Base-by-base conservation (phyloP, 1,139 yeast genomes). In the Meyerozyma elateridarum region DNA sequence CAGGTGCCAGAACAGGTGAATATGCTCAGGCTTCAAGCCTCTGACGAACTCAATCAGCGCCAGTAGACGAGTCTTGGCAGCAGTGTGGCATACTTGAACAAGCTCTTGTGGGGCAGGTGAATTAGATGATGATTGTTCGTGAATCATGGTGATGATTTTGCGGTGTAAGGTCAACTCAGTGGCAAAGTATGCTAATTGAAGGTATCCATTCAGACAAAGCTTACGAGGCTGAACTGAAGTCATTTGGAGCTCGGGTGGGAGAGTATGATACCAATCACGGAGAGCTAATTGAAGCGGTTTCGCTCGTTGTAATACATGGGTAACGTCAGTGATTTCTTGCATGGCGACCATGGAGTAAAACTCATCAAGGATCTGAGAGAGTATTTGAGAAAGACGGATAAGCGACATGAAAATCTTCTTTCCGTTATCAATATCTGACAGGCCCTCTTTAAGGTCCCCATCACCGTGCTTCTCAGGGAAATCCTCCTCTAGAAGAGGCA, bases 1-100 rank as follows among this genome's bases (percentile, higher is more conserved):
- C 2, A 88, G 75, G 54, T 84, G 91, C 96, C 96, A 88, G 55
- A 85, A 87, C 7, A 93, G 76, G 49, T 79, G 88, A 32, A 84
- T 73, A 49, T 87, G 95, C 43, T 85, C 95, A 3, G 83, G 82
- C 44, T 79, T 79, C 48, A 88, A 67, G 37, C 76, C 81, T 36
- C 81, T 61, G 8, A 85, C 81, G 57, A 87, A 85, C 34, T 85
- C 93, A 39, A 85, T 74, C 1, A 95, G 83, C 0, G 95, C 95
- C 12, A 76, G 57, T 11, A 88, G 61, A 44, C 96, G 64, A 1
- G 94, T 82, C 39, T 72, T 76, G 1, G 96, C 96, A 0, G 96
- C 95, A 17, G 80, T 68, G 28, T 95, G 70, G 52, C 96, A 85
- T 2, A 88, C 89, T 28, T 64, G 64, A 3, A 79, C 66, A 35